Base-by-base conservation (phyloP, 768 basidiomycete genomes). In the Erythrobasidium yunnanense region DNA sequence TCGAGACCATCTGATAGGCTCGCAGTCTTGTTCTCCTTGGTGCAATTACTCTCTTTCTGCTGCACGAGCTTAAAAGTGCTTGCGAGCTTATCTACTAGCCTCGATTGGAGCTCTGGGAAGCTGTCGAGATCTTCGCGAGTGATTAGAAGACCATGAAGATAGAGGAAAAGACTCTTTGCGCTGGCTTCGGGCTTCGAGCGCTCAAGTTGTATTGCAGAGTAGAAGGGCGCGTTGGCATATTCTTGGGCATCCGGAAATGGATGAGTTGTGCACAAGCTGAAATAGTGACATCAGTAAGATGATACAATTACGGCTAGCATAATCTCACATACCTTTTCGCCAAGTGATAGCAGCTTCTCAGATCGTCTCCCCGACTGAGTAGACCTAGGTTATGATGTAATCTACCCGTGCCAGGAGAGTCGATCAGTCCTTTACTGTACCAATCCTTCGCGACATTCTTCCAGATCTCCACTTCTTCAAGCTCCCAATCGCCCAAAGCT, bases 111-210 rank as follows among this genome's bases (percentile, higher is more conserved):
- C 13, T 84, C 80, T 46, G 82, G 77, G 74, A 97, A 97, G 74
- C 91, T 87, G 75, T 99, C 95, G 27, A 99, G 83, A 69, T 91
- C 83, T 69, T 95, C 90, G 69, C 87, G 86, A 15, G 95, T 97
- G 78, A 96, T 96, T 1, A 99, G 81, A 90, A 96, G 92, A 27
- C 95, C 92, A 66, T 97, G 95, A 0, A 99, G 79, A 11, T 90
- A 83, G 32, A 97, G 83, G 70, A 97, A 99, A 0, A 95, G 81
- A 25, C 91, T 90, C 0, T 86, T 76, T 13, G 76, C 76, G 15
- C 71, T 70, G 4, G 87, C 83, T 70, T 93, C 90, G 1, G 91
- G 86, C 8, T 81, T 80, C 17, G 84, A 81, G 1, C 90, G 85
- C 18, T 84, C 82, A 5, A 83, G 79, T 74, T 90, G 88, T 0